A percentile compares a stretch with the other conserved stretches of the same genome.
Evolutionary conservation across 805 yeast species (phyloP).

Genomic region (Lipomyces spencermartinsiae): DNA sequence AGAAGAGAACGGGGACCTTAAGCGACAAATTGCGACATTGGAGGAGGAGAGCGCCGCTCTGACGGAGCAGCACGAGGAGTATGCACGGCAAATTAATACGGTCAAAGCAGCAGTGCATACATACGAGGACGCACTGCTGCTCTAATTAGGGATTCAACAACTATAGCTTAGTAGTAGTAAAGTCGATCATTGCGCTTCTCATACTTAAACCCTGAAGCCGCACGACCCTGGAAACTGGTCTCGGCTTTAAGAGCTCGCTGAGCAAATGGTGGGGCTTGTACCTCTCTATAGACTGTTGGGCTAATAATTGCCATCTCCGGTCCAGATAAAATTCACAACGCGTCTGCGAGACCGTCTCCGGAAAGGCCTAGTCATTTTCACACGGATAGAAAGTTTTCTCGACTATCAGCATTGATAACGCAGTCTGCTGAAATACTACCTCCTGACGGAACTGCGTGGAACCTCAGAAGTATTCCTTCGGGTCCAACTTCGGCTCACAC

Average conservation of each 20-base stretch:
- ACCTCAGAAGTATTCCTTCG: neutral
- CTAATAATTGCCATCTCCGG: too few species aligned
- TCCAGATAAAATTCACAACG: too few species aligned
- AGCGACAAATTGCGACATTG: neutral
- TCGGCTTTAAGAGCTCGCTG: too few species aligned
- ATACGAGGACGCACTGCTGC: neutral
- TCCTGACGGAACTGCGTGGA: neutral
- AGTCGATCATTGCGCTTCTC: too few species aligned
- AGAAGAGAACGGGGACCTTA: neutral
- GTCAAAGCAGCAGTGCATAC: neutral
- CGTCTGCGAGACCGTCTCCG: too few species aligned
- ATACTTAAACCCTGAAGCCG: too few species aligned
- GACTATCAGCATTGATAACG: neutral
- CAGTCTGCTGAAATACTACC: neutral
- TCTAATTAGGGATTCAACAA: too few species aligned
- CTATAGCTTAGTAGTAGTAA: too few species aligned
- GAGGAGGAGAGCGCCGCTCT: neutral
- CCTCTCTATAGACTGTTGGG: too few species aligned
- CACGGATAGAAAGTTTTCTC: neutral
- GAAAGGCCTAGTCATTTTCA: neutral
- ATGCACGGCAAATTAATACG: neutral
- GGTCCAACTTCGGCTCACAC: neutral
- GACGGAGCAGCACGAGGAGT: neutral
- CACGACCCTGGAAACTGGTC: too few species aligned
- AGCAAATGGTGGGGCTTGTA: too few species aligned